These are phyloP conservation scores for Entomophthora muscae DNA, from an alignment of 371 early-diverging fungal species.

Conservation along the genomic window DNA sequence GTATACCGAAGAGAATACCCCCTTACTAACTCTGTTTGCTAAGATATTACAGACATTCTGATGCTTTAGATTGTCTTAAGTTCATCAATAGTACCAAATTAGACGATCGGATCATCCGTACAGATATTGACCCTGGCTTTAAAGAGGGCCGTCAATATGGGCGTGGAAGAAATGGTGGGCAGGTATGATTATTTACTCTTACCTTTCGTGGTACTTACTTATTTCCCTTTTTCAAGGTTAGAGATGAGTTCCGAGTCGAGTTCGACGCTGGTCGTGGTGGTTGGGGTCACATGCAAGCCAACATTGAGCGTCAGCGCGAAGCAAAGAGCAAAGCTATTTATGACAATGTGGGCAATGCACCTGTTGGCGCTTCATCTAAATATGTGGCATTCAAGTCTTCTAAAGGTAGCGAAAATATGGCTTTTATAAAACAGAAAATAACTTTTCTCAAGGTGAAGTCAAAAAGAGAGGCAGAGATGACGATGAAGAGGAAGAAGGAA, in stretches of 20 bases:
- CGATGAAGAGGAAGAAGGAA: not conserved
- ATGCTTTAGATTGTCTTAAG: slow-evolving; percentile 83
- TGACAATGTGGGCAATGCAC: slow-evolving; percentile 37
- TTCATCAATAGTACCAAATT: slow-evolving; percentile 88
- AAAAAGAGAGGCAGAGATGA: not conserved
- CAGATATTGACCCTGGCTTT: slow-evolving; percentile 96
- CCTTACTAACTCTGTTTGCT: not conserved
- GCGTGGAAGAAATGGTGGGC: slow-evolving; percentile 88
- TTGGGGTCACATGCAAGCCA: slow-evolving; percentile 71
- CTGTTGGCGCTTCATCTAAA: slow-evolving; percentile 25
- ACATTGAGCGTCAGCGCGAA: slow-evolving; percentile 34
- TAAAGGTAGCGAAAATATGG: not conserved
- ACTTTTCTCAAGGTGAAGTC: not conserved
- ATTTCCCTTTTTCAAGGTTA: slow-evolving; percentile 22
- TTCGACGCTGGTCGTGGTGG: slow-evolving; percentile 94
- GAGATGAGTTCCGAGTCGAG: slow-evolving; percentile 88
- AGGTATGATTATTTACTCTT: slow-evolving; percentile 26
- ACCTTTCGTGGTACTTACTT: not conserved
- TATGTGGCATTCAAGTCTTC: not conserved
- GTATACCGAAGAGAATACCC: slow-evolving; percentile 30
- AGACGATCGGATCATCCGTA: slow-evolving; percentile 86
- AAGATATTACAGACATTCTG: slow-evolving; percentile 72
- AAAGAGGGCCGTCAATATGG: slow-evolving; percentile 93
- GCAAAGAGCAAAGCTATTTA: slow-evolving; percentile 43
- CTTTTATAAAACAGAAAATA: not conserved